These are phyloP conservation scores for Cryptosporidium tyzzeri DNA, from an alignment of 169 alveolate genomes.

Conservation along the genomic window DNA sequence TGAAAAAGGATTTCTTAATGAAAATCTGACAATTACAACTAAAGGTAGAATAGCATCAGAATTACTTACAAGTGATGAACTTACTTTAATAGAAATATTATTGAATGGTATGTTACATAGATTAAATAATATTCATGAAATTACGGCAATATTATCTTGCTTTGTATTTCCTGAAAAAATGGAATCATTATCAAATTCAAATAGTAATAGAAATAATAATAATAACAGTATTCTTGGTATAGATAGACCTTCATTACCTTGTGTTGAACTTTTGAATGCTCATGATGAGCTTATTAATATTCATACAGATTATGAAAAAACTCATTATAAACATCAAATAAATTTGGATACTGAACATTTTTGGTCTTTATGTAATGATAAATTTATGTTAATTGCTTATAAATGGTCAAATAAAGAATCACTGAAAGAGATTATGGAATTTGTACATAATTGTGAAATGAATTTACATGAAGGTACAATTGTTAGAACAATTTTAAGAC, in stretches of 20 bases:
- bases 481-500: slow-evolving; percentile 90
- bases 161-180: slow-evolving; percentile 68
- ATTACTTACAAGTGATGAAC: slow-evolving; percentile 87
- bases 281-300: slow-evolving; percentile 80
- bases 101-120: slow-evolving; percentile 69
- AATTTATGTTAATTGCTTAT: slow-evolving; percentile 68
- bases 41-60: slow-evolving; percentile 89
- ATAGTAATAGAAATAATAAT: neutral
- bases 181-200: neutral
- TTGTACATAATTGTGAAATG: slow-evolving; percentile 32
- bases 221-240: neutral
- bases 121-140: slow-evolving; percentile 47
- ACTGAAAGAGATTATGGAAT: slow-evolving; percentile 75
- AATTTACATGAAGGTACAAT: slow-evolving; percentile 92
- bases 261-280: slow-evolving; percentile 83
- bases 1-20: slow-evolving; percentile 86
- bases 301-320: slow-evolving; percentile 79
- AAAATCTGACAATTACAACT: slow-evolving; percentile 84
- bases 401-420: slow-evolving; percentile 74
- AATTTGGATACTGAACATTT: slow-evolving; percentile 80
- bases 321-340: slow-evolving; percentile 76
- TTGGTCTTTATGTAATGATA: slow-evolving; percentile 79
- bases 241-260: slow-evolving; percentile 80
- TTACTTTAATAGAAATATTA: slow-evolving; percentile 86
- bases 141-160: slow-evolving; percentile 31